A percentile compares a stretch with the other conserved stretches of the same genome.
Conservation (phyloP, 2,329 filamentous ascomycete genomes). For the Herpotrichia juniperi region DNA sequence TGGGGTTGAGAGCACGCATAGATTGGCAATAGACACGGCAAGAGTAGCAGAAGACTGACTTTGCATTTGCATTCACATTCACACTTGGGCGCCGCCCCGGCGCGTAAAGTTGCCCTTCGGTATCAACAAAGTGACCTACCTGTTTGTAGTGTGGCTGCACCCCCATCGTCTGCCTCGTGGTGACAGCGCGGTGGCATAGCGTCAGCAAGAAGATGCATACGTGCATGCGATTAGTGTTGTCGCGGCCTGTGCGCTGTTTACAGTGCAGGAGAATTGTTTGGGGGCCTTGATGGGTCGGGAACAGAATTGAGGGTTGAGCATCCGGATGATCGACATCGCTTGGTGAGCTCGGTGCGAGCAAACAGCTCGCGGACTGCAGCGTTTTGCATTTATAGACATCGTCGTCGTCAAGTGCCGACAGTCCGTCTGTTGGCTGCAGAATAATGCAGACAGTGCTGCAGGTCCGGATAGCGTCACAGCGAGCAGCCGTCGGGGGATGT, state of each 20-base stretch:
- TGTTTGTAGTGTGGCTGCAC: not conserved
- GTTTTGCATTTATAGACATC: slow-evolving; percentile 24
- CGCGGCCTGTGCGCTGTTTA: slow-evolving; percentile 7
- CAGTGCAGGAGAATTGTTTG: slow-evolving; percentile 3
- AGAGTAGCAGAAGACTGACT: slow-evolving; percentile 3
- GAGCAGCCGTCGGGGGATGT: slow-evolving; percentile 24
- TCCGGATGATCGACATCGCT: not conserved
- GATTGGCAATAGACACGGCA: not conserved
- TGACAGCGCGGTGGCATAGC: slow-evolving; percentile 8
- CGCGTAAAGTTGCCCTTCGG: slow-evolving; percentile 6
- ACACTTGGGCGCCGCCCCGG: not conserved
- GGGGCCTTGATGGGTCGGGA: slow-evolving; percentile 4
- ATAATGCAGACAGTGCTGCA: slow-evolving; percentile 3
- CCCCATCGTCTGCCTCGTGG: slow-evolving; percentile 7
- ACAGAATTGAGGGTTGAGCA: not conserved
- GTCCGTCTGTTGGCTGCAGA: slow-evolving; percentile 8
- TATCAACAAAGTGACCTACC: not conserved
- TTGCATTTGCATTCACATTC: not conserved
- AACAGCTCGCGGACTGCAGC: slow-evolving; percentile 20
- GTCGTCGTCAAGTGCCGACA: slow-evolving; percentile 18
- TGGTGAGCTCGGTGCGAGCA: slow-evolving; percentile 3
- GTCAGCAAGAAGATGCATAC: slow-evolving; percentile 5
- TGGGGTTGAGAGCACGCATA: not conserved
- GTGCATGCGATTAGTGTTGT: slow-evolving; percentile 13
- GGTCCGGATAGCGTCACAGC: slow-evolving; percentile 15